Conservation (phyloP, 176 grass and related monocot species). For the Elymus sibiricus region DNA sequence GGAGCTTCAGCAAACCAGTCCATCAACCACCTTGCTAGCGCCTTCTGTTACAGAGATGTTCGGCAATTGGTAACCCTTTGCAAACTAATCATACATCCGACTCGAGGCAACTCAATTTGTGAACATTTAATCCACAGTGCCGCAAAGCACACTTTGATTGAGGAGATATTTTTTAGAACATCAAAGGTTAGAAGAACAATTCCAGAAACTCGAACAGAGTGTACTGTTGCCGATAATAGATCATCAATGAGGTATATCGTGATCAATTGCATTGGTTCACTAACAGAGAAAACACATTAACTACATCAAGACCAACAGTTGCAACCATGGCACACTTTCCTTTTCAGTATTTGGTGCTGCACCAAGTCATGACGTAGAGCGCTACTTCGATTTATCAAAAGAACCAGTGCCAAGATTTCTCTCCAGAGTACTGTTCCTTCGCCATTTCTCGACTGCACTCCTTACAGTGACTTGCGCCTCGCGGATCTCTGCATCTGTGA, state of each 20-base stretch:
- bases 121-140: background rate
- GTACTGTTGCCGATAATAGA: background rate
- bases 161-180: background rate
- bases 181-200: background rate
- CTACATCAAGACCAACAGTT: background rate
- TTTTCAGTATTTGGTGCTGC: background rate
- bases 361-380: background rate
- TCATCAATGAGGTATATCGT: background rate
- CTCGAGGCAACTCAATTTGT: background rate
- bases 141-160: background rate
- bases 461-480: slow-evolving; percentile 53
- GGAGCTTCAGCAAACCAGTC: too few relatives aligned
- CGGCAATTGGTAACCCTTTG: background rate
- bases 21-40: too few relatives aligned
- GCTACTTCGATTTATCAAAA: slow-evolving; percentile 26
- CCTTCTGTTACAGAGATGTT: background rate
- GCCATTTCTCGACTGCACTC: slow-evolving; percentile 66
- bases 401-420: slow-evolving; percentile 22
- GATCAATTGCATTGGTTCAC: background rate
- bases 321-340: background rate
- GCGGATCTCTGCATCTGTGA: slow-evolving; percentile 55
- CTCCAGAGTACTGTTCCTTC: slow-evolving; percentile 41
- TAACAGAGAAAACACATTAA: background rate
- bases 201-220: background rate
- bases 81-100: background rate